These are phyloP conservation scores for Penicillium fimorum DNA, from an alignment of 495 filamentous ascomycete species.

Conservation along the genomic window DNA sequence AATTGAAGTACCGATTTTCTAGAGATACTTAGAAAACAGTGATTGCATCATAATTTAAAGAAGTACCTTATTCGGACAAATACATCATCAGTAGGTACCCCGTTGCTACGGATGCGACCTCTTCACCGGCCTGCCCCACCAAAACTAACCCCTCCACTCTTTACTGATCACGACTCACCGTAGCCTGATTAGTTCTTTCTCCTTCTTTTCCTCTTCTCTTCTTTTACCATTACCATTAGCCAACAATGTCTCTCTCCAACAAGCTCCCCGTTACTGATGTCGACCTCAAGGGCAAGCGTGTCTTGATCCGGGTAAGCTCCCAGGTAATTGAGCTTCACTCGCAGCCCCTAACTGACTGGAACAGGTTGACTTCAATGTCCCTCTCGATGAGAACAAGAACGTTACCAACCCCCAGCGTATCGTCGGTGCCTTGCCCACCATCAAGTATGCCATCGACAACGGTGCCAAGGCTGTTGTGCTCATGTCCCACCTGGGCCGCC, in stretches of 20 bases:
- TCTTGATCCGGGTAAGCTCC: conserved; percentile 85
- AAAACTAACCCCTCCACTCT: conserved; percentile 28
- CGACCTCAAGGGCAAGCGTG: conserved; percentile 96
- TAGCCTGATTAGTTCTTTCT: conserved; percentile 25
- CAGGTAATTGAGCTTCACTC: conserved; percentile 1
- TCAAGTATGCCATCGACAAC: conserved; percentile 95
- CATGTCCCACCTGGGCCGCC: conserved; percentile 98
- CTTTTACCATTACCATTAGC: conserved; percentile 10
- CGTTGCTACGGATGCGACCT: conserved; percentile 16
- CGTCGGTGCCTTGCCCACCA: conserved; percentile 93
- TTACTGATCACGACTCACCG: conserved; percentile 32
- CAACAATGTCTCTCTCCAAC: conserved; percentile 92
- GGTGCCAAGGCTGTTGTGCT: conserved; percentile 93
- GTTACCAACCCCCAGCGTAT: conserved; percentile 98
- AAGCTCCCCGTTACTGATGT: conserved; percentile 96
- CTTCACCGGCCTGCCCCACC: conserved; percentile 31
- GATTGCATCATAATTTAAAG: not conserved
- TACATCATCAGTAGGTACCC: conserved; percentile 20
- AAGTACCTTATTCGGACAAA: conserved; percentile 15
- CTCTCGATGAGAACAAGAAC: conserved; percentile 85
- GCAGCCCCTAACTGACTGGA: conserved; percentile 12
- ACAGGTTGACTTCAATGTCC: conserved; percentile 99
- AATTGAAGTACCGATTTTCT: conserved; percentile 1
- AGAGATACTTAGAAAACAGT: conserved; percentile 7
- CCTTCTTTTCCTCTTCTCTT: conserved; percentile 7